These are phyloP conservation scores for Mycena maculata DNA, from an alignment of 768 basidiomycete species.

Conservation along the genomic window DNA sequence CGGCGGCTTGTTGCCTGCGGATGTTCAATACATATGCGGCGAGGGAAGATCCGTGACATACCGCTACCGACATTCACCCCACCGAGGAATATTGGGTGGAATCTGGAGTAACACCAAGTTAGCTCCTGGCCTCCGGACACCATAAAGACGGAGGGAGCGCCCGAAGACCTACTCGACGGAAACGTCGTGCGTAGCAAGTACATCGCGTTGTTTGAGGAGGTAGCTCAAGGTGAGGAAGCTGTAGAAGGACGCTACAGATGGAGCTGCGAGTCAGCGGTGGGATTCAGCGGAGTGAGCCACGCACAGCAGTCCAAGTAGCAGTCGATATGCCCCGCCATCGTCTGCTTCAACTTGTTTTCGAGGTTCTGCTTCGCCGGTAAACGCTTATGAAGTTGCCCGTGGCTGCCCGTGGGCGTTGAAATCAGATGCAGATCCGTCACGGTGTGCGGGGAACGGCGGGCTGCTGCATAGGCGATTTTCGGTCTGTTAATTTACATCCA, in stretches of 20 bases:
- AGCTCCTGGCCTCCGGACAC: no score
- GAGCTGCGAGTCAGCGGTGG: background rate
- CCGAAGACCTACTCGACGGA: constrained; percentile 25
- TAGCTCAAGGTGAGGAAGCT: constrained; percentile 21
- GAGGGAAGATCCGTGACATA: background rate
- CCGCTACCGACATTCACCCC: constrained; percentile 33
- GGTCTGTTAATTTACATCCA: no score
- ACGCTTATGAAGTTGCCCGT: no score
- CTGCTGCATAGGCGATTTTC: no score
- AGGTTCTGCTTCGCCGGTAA: no score
- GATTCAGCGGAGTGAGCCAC: background rate
- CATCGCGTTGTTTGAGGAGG: constrained; percentile 28
- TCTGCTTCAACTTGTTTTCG: no score
- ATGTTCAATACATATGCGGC: background rate
- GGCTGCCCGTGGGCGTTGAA: no score
- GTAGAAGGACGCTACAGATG: constrained; percentile 29
- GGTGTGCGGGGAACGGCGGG: no score
- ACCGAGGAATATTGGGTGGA: constrained; percentile 33
- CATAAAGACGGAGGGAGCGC: no score
- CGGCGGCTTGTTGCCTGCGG: constrained; percentile 30
- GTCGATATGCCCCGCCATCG: constrained; percentile 32
- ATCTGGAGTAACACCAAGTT: no score
- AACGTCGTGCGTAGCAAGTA: constrained; percentile 27
- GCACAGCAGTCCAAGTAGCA: constrained; percentile 34
- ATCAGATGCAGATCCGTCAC: no score